Base-by-base conservation (phyloP, 177 flowering plant genomes). In the Telopea speciosissima region DNA sequence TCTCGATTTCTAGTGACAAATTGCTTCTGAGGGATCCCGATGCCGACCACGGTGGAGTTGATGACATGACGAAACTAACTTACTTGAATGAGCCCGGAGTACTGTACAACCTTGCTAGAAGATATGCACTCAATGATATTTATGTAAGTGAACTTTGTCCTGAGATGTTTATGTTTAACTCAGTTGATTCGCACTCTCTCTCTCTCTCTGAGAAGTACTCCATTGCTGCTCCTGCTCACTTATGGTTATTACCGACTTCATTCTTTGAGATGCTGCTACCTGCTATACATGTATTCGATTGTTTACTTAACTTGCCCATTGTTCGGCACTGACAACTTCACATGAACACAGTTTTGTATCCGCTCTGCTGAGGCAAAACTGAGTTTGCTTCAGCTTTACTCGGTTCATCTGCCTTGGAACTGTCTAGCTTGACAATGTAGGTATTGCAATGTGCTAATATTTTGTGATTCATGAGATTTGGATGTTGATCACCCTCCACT, bases 31-130 rank as follows among this genome's bases (percentile, higher is more conserved):
- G 98, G 77, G 99, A 93, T 77, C 87, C 89, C 6, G 97, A 91
- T 72, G 88, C 89, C 44, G 99, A 94, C 67, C 90, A 81, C 75
- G 97, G 89, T 0, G 99, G 98, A 76, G 98, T 96, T 12, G 99
- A 96, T 72, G 99, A 96, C 64, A 96, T 96, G 98, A 96, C 99
- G 8, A 96, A 93, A 71, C 79, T 96, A 81, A 82, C 99, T 0
- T 93, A 93, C 70, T 85, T 96, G 90, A 88, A 93, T 78, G 99
- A 96, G 79, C 96, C 99, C 54, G 98, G 96, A 49, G 98, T 96
- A 73, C 89, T 96, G 40, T 88, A 87, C 72, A 96, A 93, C 76
- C 88, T 96, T 12, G 82, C 84, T 68, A 85, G 93, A 67, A 82
- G 98, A 88, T 96, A 96, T 72, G 89, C 86, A 6, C 88, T 91